Conservation (phyloP, 306 rosid species). For the Cercis canadensis region DNA sequence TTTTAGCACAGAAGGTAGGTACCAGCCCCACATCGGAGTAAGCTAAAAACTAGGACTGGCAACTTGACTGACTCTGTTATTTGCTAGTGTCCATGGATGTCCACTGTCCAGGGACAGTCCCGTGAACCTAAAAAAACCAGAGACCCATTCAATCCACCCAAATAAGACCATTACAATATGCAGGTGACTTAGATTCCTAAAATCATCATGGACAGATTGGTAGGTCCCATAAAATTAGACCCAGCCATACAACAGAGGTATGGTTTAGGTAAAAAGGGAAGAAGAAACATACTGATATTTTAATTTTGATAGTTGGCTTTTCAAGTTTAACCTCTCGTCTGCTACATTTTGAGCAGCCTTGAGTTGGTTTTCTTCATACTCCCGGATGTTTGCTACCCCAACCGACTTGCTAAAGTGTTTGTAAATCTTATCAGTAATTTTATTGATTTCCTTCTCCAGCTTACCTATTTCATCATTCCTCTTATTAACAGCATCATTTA, state of each 20-base stretch:
- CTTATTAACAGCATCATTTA: conserved; percentile 63
- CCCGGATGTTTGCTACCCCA: conserved; percentile 97
- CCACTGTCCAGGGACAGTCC: too few relatives aligned
- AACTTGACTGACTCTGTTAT: too few relatives aligned
- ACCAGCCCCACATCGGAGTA: too few relatives aligned
- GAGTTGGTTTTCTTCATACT: conserved; percentile 95
- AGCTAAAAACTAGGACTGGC: too few relatives aligned
- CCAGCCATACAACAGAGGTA: neutral
- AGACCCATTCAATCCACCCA: too few relatives aligned
- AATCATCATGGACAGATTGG: too few relatives aligned
- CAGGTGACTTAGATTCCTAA: too few relatives aligned
- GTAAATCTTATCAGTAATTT: conserved; percentile 85
- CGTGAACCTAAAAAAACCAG: too few relatives aligned
- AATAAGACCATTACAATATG: too few relatives aligned
- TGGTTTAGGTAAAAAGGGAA: conserved; percentile 20
- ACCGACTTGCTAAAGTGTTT: conserved; percentile 85
- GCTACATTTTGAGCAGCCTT: conserved; percentile 81
- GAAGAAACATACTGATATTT: conserved; percentile 81
- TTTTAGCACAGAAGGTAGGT: too few relatives aligned
- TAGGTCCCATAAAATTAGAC: too few relatives aligned
- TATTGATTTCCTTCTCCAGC: conserved; percentile 90
- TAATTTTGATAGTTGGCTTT: conserved; percentile 87
- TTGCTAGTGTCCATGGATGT: too few relatives aligned
- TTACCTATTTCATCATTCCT: conserved; percentile 65
- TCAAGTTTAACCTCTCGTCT: conserved; percentile 93